These are phyloP conservation scores for Ocimum tenuiflorum DNA, from an alignment of 257 asterid species.

Conservation along the genomic window DNA sequence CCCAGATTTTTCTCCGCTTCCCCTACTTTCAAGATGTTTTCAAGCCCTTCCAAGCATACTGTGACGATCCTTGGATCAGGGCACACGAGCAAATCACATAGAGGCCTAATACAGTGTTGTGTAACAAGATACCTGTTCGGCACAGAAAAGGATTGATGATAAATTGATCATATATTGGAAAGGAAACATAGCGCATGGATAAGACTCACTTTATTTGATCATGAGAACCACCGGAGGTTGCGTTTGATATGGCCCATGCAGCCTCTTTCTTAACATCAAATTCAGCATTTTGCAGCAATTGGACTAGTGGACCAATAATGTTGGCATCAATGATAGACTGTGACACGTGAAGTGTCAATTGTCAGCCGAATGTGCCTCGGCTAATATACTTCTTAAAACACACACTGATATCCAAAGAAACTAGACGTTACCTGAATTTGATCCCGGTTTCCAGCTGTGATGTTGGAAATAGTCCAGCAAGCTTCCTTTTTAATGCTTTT, in stretches of 20 bases:
- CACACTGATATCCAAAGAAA: no score
- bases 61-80: slow-evolving; percentile 21
- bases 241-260: slow-evolving; percentile 89
- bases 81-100: slow-evolving; percentile 12
- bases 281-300: slow-evolving; percentile 65
- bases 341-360: background rate
- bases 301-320: slow-evolving; percentile 49
- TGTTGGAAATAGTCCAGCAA: slow-evolving; percentile 81
- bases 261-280: slow-evolving; percentile 88
- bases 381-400: no score
- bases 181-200: background rate
- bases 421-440: slow-evolving; percentile 55
- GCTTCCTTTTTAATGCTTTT: slow-evolving; percentile 87
- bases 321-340: slow-evolving; percentile 54
- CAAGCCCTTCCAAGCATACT: slow-evolving; percentile 19
- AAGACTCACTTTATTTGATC: slow-evolving; percentile 66
- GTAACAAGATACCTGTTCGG: slow-evolving; percentile 9
- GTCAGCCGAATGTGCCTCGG: background rate
- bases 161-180: background rate
- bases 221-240: slow-evolving; percentile 78
- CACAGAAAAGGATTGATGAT: background rate
- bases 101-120: slow-evolving; percentile 16
- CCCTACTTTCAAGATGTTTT: slow-evolving; percentile 21
- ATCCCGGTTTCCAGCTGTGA: slow-evolving; percentile 72
- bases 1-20: slow-evolving; percentile 16